Base-by-base conservation (phyloP, 2,329 filamentous ascomycete genomes). In the Neofusicoccum ribis region DNA sequence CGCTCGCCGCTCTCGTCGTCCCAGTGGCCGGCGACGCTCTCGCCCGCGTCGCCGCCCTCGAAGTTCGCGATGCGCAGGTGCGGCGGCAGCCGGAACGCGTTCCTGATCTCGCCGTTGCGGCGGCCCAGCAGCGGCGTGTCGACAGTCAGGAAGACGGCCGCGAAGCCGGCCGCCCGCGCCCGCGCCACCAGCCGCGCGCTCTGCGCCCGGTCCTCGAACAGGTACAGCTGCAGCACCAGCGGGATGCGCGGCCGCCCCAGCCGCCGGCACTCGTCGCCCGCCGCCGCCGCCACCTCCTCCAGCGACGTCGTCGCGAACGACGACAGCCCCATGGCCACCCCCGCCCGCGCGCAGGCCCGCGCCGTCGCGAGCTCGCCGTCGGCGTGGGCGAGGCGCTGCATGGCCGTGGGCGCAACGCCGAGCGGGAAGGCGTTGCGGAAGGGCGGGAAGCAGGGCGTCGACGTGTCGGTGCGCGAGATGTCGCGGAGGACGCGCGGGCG, bases 21-120 rank as follows among this genome's bases (percentile, higher is more conserved):
- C 47, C 84, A 81, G 70, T 87, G 88, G 51, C 85, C 83, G 27
- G 90, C 91, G 0, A 88, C 86, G 0, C 89, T 88, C 71, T 92
- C 89, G 1, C 82, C 82, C 68, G 91, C 87, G 1, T 88, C 89
- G 3, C 88, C 82, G 50, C 84, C 80, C 39, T 44, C 54, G 2
- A 59, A 59, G 12, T 59, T 59, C 27, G 41, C 27, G 6, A 59
- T 59, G 23, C 41, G 8, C 54, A 59, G 17, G 11, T 59, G 54
- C 54, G 15, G 23, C 23, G 54, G 54, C 54, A 59, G 72, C 1
- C 70, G 68, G 70, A 85, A 86, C 43, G 63, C 74, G 77, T 2
- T 81, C 73, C 34, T 79, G 69, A 69, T 81, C 79, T 82, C 80
- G 1, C 74, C 83, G 72, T 72, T 82, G n/a, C 84, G 76, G 72